Base-by-base conservation (phyloP, 78 protist species). In the Chrysochromulina tobinii region DNA sequence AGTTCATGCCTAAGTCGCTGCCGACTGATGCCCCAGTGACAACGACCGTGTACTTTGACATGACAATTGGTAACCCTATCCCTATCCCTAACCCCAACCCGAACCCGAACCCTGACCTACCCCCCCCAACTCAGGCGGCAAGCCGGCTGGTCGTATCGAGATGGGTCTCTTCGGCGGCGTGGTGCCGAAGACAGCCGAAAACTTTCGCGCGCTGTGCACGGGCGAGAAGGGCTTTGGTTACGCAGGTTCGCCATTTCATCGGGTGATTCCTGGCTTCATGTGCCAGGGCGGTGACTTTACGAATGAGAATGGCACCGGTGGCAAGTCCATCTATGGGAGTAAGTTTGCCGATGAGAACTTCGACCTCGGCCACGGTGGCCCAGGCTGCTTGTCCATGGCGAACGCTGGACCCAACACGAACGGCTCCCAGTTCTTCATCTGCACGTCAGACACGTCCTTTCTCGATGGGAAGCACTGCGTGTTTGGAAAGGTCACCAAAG, bases 321-420 rank as follows among this genome's bases (percentile, higher is more conserved):
- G 94, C 53, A 57, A 72, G 67, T 89, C 93, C 17, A 92, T 94
- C 92, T 94, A 92, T 85, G 96, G 96, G 18, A 66, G 4, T 54
- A 66, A 66, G 68, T 93, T 93, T 38, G 89, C 57, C 3, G 94
- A 93, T 21, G 94, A 89, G 89, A 90, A 88, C 68, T 94, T 94
- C 72, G 79, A 81, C 21, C 68, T 27, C 38, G 38, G 38, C 2
- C 88, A 57, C 87, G 66, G 23, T 3, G 69, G 54, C 69, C 86
- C 86, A 73, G 97, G 97, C 57, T 27, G 25, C 61, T 20, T 95
- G 54, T 68, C 93, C 21, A 98, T 97, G 98, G 98, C 99, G 83
- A 98, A 98, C 81, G 96, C 97, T 1, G 99, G 99, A 12, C 97
- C 94, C 69, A 94, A 94, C 90, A 92, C 98, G 11, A 97, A 97